Evolutionary conservation across 2,329 filamentous ascomycete genomes (phyloP), one percentile per base, ranked within the genome.

Genomic region (Fusarium sp.): DNA sequence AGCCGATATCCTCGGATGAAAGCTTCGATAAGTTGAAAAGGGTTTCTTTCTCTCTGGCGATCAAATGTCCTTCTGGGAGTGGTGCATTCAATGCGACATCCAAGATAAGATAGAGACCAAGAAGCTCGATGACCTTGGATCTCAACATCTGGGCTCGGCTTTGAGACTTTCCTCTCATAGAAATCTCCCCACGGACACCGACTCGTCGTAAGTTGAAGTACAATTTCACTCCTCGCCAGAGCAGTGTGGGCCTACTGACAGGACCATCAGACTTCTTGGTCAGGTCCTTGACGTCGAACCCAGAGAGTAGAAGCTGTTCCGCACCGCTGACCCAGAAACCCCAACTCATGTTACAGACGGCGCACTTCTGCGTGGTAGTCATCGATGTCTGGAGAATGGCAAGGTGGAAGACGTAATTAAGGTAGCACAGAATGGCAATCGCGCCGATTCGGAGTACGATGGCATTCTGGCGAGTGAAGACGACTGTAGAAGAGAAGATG

Each of bases 141-240:
- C 7, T 8, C 7, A 65, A 4, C 7, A 65, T 7, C 21, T 37
- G 21, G 11, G 3, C 2, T 45, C 3, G 18, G 3, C 10, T 43
- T n/a, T n/a, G n/a, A n/a, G n/a, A n/a, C n/a, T n/a, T n/a, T n/a
- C n/a, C n/a, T n/a, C n/a, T n/a, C n/a, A n/a, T n/a, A n/a, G n/a
- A n/a, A n/a, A n/a, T n/a, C n/a, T n/a, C n/a, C n/a, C n/a, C n/a
- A n/a, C 58, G 43, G 0, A 46, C 3, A 2, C 49, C 58, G 4
- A 63, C 25, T 0, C 60, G 58, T 0, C 60, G 28, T 0, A 63
- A 18, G 4, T 21, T 63, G 13, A 63, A 56, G 20, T 63, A 63
- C 23, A 49, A 4, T 0, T 20, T 3, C 6, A 23, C 18, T 0
- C 48, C 58, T 0, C 60, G 49, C 4, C 27, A 42, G 3, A 63